Evolutionary conservation across 139 green algal species (phyloP), one percentile per base, ranked within the genome.

Genomic region (Coelastrella sp.): DNA sequence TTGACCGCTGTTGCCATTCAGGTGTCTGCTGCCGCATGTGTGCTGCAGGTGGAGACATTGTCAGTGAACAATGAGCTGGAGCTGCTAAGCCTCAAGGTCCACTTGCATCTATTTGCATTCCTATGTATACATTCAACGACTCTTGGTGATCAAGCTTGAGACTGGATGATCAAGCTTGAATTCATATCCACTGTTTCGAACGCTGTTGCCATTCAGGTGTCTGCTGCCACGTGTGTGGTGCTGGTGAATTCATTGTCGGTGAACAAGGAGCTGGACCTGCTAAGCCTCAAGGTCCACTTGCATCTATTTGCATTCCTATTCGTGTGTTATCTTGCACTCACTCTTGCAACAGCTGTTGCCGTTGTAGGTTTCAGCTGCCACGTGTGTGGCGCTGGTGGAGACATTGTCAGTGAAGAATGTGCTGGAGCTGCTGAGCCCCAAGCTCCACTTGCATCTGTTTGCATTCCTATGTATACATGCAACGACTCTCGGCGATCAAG

Each of bases 341-440:
- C 10, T 8, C 47, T 14, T 56, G 79, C 22, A 65, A 11, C 32
- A 65, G 68, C 4, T 3, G 68, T 16, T 76, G 76, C 5, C 65
- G 76, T 64, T 86, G n/a, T 57, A 83, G 73, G 86, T 90, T 75
- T 90, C 80, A 32, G 88, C 88, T 32, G 91, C 88, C 47, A 93
- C 91, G n/a, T 88, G 66, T n/a, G 32, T 91, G 54, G 91, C 92
- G 79, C 81, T 94, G 86, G 84, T 90, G 57, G 89, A 94, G 85
- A 84, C 75, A 4, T 79, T 94, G 60, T 8, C 17, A 4, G 66
- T 74, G 5, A 88, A 91, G 71, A 77, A 74, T 75, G 93, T 80
- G 84, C 88, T 66, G 22, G 57, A 83, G 77, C 77, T 83, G 77
- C 54, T 83, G 7, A 19, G 32, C 32, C 32, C 1, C 32, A 47